These are phyloP conservation scores for Penicillium samsonianum DNA, from an alignment of 495 filamentous ascomycete genomes.

Conservation along the genomic window DNA sequence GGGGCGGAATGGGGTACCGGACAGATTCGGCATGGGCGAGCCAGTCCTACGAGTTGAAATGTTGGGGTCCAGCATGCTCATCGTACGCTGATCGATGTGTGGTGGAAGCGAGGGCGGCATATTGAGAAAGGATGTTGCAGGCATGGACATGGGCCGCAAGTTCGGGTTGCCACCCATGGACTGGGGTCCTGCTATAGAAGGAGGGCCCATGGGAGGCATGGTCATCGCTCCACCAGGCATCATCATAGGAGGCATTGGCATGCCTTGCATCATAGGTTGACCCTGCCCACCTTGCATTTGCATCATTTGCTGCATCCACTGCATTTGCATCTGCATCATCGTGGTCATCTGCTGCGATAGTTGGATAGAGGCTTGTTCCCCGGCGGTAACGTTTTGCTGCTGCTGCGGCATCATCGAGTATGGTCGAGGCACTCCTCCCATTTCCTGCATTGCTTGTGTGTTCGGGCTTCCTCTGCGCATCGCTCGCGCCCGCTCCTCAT, in stretches of 20 bases:
- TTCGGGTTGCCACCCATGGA: slow-evolving; percentile 24
- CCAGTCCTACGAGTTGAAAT: slow-evolving; percentile 54
- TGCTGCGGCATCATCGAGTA: slow-evolving; percentile 45
- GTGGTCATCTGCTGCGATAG: slow-evolving; percentile 85
- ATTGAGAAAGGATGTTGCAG: slow-evolving; percentile 17
- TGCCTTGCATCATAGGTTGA: slow-evolving; percentile 24
- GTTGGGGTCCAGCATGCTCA: slow-evolving; percentile 82
- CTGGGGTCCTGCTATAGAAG: slow-evolving; percentile 18
- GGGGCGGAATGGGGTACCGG: slow-evolving; percentile 33
- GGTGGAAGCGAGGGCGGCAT: slow-evolving; percentile 17
- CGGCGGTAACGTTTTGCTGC: slow-evolving; percentile 42
- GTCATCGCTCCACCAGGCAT: slow-evolving; percentile 21
- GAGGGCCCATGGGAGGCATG: slow-evolving; percentile 21
- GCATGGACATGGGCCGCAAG: slow-evolving; percentile 49
- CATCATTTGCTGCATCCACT: slow-evolving; percentile 76
- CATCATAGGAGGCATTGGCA: slow-evolving; percentile 24
- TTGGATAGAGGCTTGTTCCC: slow-evolving; percentile 77
- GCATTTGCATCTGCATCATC: slow-evolving; percentile 93
- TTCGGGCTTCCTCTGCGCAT: slow-evolving; percentile 80
- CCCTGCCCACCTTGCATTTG: slow-evolving; percentile 60
- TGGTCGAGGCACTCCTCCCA: slow-evolving; percentile 42
- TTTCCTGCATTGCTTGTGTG: slow-evolving; percentile 50
- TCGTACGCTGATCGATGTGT: slow-evolving; percentile 56
- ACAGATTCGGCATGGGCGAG: slow-evolving; percentile 34
- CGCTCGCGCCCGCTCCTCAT: slow-evolving; percentile 76